Conservation (phyloP, 192 early-diverging fungal species). For the Obelidium mucronatum region DNA sequence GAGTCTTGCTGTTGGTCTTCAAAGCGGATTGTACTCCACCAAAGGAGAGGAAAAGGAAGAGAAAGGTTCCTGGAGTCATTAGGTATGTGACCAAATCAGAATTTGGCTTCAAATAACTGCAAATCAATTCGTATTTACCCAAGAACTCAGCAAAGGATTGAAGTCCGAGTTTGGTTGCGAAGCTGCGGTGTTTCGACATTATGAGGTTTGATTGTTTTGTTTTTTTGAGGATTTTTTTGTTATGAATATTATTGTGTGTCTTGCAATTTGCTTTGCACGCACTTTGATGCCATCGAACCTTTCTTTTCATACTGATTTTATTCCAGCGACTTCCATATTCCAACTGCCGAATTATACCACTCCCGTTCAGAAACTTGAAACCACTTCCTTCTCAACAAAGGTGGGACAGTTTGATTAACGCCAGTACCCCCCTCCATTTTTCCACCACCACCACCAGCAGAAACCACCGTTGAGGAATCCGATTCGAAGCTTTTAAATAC, state of each 20-base stretch:
- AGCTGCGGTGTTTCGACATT: background rate
- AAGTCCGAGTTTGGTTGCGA: conserved; percentile 15
- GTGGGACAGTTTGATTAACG: background rate
- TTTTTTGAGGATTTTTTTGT: no score
- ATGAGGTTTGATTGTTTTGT: no score
- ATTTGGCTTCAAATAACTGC: background rate
- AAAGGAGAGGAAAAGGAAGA: conserved; percentile 42
- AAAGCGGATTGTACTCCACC: conserved; percentile 35
- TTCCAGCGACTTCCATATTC: conserved; percentile 19
- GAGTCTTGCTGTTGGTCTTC: background rate
- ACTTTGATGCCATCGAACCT: no score
- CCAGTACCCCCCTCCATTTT: background rate
- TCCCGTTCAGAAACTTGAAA: conserved; percentile 34
- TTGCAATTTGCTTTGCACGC: no score
- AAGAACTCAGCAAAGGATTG: conserved; percentile 26
- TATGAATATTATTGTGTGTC: no score
- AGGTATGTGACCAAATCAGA: background rate
- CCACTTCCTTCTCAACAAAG: conserved; percentile 11
- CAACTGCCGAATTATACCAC: conserved; percentile 24
- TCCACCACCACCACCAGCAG: background rate
- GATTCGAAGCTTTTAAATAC: background rate
- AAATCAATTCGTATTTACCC: background rate
- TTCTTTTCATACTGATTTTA: no score
- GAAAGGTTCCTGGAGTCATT: conserved; percentile 21
- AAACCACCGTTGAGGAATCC: background rate